Conservation (phyloP, 2,329 filamentous ascomycete genomes). For the Colletotrichum simmondsii region DNA sequence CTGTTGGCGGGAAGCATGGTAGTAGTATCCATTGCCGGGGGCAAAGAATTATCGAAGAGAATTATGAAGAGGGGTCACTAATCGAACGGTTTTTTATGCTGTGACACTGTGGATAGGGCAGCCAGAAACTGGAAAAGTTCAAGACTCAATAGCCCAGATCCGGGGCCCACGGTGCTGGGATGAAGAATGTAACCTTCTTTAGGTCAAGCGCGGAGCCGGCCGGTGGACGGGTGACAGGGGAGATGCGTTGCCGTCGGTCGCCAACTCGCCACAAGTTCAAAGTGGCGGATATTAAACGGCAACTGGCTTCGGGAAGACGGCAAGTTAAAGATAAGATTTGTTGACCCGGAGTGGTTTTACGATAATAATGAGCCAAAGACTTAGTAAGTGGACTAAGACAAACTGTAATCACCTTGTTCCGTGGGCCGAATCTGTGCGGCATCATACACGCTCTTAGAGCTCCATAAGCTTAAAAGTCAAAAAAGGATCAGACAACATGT, state of each 20-base stretch:
- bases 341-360: not conserved
- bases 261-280: not conserved
- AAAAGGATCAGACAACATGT: not conserved
- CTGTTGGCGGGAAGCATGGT: not conserved
- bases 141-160: constrained; percentile 4
- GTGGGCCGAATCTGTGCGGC: not conserved
- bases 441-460: not conserved
- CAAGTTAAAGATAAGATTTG: not conserved
- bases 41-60: not conserved
- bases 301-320: not conserved
- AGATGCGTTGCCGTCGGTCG: not conserved
- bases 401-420: not conserved
- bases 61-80: not conserved
- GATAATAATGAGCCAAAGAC: too few relatives aligned
- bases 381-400: not conserved
- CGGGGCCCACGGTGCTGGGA: constrained; percentile 4
- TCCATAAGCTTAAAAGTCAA: not conserved
- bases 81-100: constrained; percentile 5
- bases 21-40: not conserved
- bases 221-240: not conserved
- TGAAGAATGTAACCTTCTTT: not conserved
- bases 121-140: too few relatives aligned
- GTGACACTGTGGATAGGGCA: not conserved
- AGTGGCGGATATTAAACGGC: not conserved
- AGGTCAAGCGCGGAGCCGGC: not conserved